Conservation (phyloP, 208 protist species). For the Leishmania major region DNA sequence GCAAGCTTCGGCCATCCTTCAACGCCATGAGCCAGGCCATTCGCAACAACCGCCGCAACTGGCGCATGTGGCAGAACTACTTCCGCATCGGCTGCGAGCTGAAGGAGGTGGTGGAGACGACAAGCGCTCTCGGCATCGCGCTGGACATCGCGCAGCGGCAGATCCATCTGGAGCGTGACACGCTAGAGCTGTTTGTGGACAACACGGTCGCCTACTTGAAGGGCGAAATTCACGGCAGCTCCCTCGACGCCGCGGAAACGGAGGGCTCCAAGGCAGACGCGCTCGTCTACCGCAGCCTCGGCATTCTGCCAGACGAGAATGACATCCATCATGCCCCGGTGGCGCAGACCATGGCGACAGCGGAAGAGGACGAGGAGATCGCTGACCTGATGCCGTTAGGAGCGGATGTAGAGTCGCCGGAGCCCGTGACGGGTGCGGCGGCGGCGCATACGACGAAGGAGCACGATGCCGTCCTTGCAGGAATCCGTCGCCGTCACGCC, state of each 20-base stretch:
- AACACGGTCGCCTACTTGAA: slow-evolving; percentile 84
- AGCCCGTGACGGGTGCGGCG: not conserved
- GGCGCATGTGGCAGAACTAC: slow-evolving; percentile 94
- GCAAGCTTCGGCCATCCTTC: slow-evolving; percentile 84
- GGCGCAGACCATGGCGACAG: slow-evolving; percentile 11
- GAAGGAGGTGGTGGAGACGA: slow-evolving; percentile 83
- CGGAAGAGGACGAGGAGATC: slow-evolving; percentile 27
- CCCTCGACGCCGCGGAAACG: slow-evolving; percentile 26
- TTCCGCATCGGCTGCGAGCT: slow-evolving; percentile 88
- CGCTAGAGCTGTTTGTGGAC: slow-evolving; percentile 72
- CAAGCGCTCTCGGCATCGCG: slow-evolving; percentile 77
- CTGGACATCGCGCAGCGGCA: slow-evolving; percentile 81
- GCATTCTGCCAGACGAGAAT: slow-evolving; percentile 21
- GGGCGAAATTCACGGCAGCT: slow-evolving; percentile 66
- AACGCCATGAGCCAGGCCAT: slow-evolving; percentile 91
- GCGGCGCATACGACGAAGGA: slow-evolving; percentile 9
- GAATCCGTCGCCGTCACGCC: slow-evolving; percentile 62
- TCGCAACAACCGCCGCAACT: slow-evolving; percentile 83
- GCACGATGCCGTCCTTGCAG: slow-evolving; percentile 11
- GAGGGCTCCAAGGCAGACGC: slow-evolving; percentile 25
- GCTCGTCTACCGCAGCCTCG: slow-evolving; percentile 38
- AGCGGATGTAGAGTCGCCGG: slow-evolving; percentile 32
- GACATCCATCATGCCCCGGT: slow-evolving; percentile 45
- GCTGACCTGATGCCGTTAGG: slow-evolving; percentile 37
- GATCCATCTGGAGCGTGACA: slow-evolving; percentile 58